Evolutionary conservation across 2,329 filamentous ascomycete genomes (phyloP).

Genomic region (Cladosporium sphaerospermum): DNA sequence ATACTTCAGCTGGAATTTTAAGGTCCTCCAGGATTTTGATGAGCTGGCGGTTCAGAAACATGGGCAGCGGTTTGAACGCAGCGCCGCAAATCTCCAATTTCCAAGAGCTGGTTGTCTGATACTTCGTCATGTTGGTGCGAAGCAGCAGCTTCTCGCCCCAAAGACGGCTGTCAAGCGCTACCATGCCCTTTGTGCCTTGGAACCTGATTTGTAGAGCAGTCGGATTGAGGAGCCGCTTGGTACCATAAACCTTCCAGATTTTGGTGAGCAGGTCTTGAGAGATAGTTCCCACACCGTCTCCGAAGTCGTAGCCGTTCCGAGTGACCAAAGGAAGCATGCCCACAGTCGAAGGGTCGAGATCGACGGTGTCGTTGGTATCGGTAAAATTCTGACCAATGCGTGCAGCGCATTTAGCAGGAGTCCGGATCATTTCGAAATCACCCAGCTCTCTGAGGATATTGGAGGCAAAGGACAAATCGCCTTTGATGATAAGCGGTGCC

Average conservation of each 20-base stretch:
- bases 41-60: conserved; percentile 70
- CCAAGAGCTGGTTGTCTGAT: conserved; percentile 47
- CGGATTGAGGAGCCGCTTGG: conserved; percentile 42
- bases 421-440: conserved; percentile 46
- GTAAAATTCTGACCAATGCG: conserved; percentile 64
- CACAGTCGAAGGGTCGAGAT: conserved; percentile 34
- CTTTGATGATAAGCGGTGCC: conserved; percentile 34
- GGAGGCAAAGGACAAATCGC: conserved; percentile 29
- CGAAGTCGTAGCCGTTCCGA: conserved; percentile 58
- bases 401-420: conserved; percentile 53
- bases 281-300: conserved; percentile 67
- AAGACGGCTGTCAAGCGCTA: conserved; percentile 61
- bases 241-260: conserved; percentile 54
- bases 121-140: conserved; percentile 75
- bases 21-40: conserved; percentile 86
- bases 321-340: conserved; percentile 48
- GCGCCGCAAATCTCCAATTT: conserved; percentile 68
- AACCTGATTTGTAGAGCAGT: conserved; percentile 71
- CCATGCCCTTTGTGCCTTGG: conserved; percentile 70
- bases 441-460: conserved; percentile 43
- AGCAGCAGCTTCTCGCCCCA: conserved; percentile 54
- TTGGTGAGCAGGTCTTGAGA: conserved; percentile 53
- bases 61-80: conserved; percentile 58
- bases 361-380: conserved; percentile 62
- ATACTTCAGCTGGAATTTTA: conserved; percentile 51